Conservation (phyloP, 2,329 filamentous ascomycete genomes). For the Nothomitra cinnamomea region DNA sequence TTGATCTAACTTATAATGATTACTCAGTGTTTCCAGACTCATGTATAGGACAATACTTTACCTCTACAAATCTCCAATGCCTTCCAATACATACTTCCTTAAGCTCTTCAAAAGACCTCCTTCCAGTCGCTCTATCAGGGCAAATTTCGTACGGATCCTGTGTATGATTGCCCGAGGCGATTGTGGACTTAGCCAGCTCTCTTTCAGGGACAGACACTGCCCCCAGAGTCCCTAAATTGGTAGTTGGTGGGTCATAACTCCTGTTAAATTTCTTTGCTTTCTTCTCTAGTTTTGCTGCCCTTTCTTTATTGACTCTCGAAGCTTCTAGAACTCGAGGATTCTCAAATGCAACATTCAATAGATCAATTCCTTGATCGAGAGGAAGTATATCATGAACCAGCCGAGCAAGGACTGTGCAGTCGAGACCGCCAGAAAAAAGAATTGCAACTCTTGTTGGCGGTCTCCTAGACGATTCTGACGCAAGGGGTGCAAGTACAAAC, state of each 20-base stretch:
- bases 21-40: slow-evolving; percentile 6
- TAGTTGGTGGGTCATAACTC: background rate
- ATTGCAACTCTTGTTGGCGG: slow-evolving; percentile 43
- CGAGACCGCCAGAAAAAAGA: slow-evolving; percentile 84
- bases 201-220: slow-evolving; percentile 9
- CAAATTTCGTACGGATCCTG: slow-evolving; percentile 55
- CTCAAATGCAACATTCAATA: slow-evolving; percentile 93
- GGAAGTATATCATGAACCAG: slow-evolving; percentile 64
- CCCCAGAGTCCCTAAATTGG: slow-evolving; percentile 6
- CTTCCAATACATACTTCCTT: slow-evolving; percentile 48
- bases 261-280: background rate
- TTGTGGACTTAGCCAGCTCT: slow-evolving; percentile 6
- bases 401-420: slow-evolving; percentile 77
- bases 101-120: slow-evolving; percentile 64
- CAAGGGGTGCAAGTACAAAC: background rate
- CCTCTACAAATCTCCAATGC: slow-evolving; percentile 66
- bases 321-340: slow-evolving; percentile 59
- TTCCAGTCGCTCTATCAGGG: slow-evolving; percentile 77
- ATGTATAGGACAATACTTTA: slow-evolving; percentile 20
- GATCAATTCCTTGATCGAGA: slow-evolving; percentile 51
- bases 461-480: slow-evolving; percentile 1
- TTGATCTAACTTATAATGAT: slow-evolving; percentile 38
- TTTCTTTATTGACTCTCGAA: slow-evolving; percentile 17
- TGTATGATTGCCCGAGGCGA: background rate
- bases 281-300: background rate